Evolutionary conservation across 306 rosid genomes (phyloP).

Genomic region (Quillaja saponaria): DNA sequence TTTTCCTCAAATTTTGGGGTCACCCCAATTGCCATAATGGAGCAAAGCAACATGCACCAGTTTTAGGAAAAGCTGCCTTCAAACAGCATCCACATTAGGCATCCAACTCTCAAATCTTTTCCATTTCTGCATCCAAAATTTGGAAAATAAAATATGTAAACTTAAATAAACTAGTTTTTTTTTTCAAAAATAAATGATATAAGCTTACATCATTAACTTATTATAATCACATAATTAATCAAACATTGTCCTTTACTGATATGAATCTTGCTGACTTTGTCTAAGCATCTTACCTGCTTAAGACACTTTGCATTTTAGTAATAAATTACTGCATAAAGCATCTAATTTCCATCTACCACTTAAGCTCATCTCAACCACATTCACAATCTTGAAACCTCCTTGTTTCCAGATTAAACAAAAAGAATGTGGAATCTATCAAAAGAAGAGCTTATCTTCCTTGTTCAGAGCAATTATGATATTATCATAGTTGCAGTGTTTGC

Average conservation of each 20-base stretch:
- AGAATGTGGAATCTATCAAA: slow-evolving; percentile 43
- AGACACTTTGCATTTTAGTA: slow-evolving; percentile 36
- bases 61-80: slow-evolving; percentile 31
- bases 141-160: neutral
- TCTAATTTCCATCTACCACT: too few relatives aligned
- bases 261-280: slow-evolving; percentile 24
- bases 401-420: slow-evolving; percentile 19
- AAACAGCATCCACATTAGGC: slow-evolving; percentile 18
- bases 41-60: slow-evolving; percentile 29
- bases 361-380: slow-evolving; percentile 18
- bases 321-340: slow-evolving; percentile 14
- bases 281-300: neutral
- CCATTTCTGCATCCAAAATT: neutral
- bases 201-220: too few relatives aligned
- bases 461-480: slow-evolving; percentile 33
- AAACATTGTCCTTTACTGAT: slow-evolving; percentile 32
- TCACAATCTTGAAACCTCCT: slow-evolving; percentile 7
- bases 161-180: neutral
- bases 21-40: slow-evolving; percentile 22
- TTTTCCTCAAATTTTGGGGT: slow-evolving; percentile 16
- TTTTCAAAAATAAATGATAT: neutral
- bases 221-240: too few relatives aligned
- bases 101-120: slow-evolving; percentile 15
- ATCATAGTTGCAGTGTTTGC: slow-evolving; percentile 35
- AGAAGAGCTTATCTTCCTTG: slow-evolving; percentile 41